These are phyloP conservation scores for Melanogaster broomeanus DNA, from an alignment of 768 basidiomycete species.

Conservation along the genomic window DNA sequence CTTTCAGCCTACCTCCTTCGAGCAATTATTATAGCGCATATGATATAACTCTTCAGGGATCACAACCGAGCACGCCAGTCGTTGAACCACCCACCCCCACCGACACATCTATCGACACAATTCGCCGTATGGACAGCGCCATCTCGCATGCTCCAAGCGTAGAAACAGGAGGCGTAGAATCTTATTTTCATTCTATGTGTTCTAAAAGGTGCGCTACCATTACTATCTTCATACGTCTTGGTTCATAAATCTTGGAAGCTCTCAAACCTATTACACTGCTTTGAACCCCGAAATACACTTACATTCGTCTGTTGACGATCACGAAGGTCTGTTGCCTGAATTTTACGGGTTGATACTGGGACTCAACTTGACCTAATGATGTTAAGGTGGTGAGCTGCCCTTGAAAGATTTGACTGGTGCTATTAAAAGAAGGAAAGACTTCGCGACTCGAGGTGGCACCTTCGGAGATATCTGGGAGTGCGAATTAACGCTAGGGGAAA, in stretches of 20 bases:
- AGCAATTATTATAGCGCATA: no score
- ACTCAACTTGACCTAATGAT: background rate
- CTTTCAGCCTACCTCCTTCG: no score
- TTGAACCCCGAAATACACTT: conserved; percentile 7
- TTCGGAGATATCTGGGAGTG: conserved; percentile 29
- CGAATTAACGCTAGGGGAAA: conserved; percentile 9
- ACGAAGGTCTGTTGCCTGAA: conserved; percentile 8
- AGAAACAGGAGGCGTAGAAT: background rate
- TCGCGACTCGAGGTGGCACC: conserved; percentile 7
- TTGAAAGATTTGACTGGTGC: background rate
- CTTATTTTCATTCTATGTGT: conserved; percentile 5
- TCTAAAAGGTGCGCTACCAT: conserved; percentile 7
- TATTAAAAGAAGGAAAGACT: conserved; percentile 6
- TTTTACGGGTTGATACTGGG: background rate
- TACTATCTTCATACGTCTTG: background rate
- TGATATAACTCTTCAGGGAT: no score
- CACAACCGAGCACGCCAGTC: background rate
- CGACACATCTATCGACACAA: background rate
- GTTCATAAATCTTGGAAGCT: conserved; percentile 5
- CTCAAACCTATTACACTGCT: conserved; percentile 12
- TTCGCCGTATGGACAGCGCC: background rate
- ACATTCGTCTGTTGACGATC: conserved; percentile 3
- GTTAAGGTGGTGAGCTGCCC: conserved; percentile 12
- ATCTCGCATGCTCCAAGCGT: background rate
- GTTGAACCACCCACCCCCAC: background rate